Base-by-base conservation (phyloP, 305 asterid genomes). In the Fraxinus angustifolia region DNA sequence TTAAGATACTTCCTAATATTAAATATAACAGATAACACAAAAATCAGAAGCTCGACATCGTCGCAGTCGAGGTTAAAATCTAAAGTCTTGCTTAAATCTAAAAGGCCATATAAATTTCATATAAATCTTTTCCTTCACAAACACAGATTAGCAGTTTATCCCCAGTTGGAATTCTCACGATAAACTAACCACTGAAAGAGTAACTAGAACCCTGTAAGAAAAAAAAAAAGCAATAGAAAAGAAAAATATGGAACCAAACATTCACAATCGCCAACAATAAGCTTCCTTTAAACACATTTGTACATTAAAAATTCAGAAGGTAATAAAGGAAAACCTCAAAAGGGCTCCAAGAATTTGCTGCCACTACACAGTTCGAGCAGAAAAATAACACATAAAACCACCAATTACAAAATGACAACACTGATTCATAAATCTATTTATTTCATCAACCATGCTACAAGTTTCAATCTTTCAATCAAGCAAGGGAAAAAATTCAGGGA, bases 271-370 rank as follows among this genome's bases (percentile, higher is more conserved):
- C 71, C 72, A 67, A 4, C 42, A 79, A 33, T 12, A 8, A 53
- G 50, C 11, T 31, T 71, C 1, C 14, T 11, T 70, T 12, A 35
- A 38, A 81, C 35, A 38, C 23, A 67, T 19, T 26, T 75, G 50
- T 56, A 26, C 78, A 62, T 53, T 33, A 58, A 85, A 76, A 42
- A 53, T 38, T 82, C 68, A 76, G 53, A 76, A 74, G 58, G 75
- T 38, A 72, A 78, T 53, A 78, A 62, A 74, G 38, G 45, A 14
- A 75, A 6, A 1, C 73, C 26, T 23, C 26, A 23, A 23, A 23
- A 23, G 26, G 4, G 78, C 73, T 50, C n/a, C 53, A 11, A 42
- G 53, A 42, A 42, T 42, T 42, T 65, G 40, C 50, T 6, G 53
- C 82, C 76, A 19, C 7, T 14, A 50, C 11, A 56, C n/a, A 21